These are phyloP conservation scores for Ophiocordyceps sinensis DNA, from an alignment of 2,329 filamentous ascomycete genomes.

Conservation along the genomic window DNA sequence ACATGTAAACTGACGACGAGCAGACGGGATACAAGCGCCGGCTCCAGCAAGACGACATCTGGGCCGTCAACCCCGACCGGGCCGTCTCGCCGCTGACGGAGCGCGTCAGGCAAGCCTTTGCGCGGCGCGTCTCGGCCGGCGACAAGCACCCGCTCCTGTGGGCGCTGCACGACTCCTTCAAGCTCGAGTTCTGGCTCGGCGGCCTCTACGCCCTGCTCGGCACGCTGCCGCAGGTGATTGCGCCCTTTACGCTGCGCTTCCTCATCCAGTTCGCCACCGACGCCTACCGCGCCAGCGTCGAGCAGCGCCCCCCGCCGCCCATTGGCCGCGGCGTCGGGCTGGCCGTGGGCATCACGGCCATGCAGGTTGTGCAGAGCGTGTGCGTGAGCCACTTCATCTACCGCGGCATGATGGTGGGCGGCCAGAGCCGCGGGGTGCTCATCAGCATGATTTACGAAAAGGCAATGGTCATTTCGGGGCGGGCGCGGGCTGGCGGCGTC, in stretches of 20 bases:
- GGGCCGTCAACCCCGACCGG: constrained; percentile 71
- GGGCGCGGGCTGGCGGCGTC: constrained; percentile 70
- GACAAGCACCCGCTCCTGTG: constrained; percentile 61
- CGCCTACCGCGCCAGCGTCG: constrained; percentile 52
- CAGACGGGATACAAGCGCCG: constrained; percentile 74
- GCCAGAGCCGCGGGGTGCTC: constrained; percentile 64
- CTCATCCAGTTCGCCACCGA: constrained; percentile 74
- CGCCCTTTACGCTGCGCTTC: constrained; percentile 74
- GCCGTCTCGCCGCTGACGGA: constrained; percentile 54
- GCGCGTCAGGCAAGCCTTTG: constrained; percentile 54
- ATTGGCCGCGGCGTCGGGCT: constrained; percentile 69
- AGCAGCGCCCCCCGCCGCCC: constrained; percentile 39
- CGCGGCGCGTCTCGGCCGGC: constrained; percentile 50
- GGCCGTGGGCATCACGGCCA: constrained; percentile 67
- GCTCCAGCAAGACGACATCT: constrained; percentile 75
- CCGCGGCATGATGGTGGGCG: constrained; percentile 81
- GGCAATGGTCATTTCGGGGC: constrained; percentile 73
- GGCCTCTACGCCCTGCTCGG: constrained; percentile 62
- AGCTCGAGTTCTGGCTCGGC: constrained; percentile 70
- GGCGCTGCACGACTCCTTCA: constrained; percentile 78
- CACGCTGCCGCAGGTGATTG: constrained; percentile 64
- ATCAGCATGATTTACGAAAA: constrained; percentile 88
- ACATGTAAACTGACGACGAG: background rate
- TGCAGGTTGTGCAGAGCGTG: constrained; percentile 74
- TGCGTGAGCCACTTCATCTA: constrained; percentile 87